Evolutionary conservation across 2,329 filamentous ascomycete genomes (phyloP).

Genomic region (Aureobasidium subglaciale): DNA sequence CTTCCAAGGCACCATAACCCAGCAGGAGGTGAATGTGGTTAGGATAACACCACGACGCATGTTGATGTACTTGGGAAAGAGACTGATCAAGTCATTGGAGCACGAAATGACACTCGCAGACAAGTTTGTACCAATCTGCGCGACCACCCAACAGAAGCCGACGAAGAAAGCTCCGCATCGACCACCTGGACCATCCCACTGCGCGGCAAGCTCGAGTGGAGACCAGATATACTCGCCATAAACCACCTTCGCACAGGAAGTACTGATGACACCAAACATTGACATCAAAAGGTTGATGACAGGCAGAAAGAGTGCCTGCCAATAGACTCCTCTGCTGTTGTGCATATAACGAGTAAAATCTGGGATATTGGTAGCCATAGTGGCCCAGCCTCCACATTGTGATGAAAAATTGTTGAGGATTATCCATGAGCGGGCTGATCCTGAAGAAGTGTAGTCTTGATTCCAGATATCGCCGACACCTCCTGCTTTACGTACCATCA

Average conservation of each 20-base stretch:
- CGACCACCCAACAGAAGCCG: constrained; percentile 42
- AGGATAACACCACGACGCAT: constrained; percentile 37
- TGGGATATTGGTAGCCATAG: constrained; percentile 30
- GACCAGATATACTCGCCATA: constrained; percentile 41
- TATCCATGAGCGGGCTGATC: constrained; percentile 23
- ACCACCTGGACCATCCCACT: constrained; percentile 25
- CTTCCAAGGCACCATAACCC: constrained; percentile 59
- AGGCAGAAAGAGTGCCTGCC: constrained; percentile 38
- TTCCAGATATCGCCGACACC: constrained; percentile 26
- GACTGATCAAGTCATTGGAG: constrained; percentile 46
- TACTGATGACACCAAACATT: constrained; percentile 52
- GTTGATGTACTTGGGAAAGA: constrained; percentile 48
- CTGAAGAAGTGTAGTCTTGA: constrained; percentile 24
- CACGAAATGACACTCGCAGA: constrained; percentile 47
- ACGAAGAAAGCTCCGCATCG: constrained; percentile 27
- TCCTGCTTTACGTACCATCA: constrained; percentile 20
- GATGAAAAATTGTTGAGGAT: constrained; percentile 24
- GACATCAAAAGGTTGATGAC: constrained; percentile 42
- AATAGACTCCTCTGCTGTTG: constrained; percentile 25
- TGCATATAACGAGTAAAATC: constrained; percentile 32
- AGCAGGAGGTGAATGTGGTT: constrained; percentile 39
- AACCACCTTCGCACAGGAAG: constrained; percentile 47
- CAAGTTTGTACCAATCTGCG: constrained; percentile 45
- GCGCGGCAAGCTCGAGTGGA: constrained; percentile 30
- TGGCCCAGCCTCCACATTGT: constrained; percentile 25